Base-by-base conservation (phyloP, 1,139 yeast genomes). In the Hyphopichia wangnamkhiaoensis region DNA sequence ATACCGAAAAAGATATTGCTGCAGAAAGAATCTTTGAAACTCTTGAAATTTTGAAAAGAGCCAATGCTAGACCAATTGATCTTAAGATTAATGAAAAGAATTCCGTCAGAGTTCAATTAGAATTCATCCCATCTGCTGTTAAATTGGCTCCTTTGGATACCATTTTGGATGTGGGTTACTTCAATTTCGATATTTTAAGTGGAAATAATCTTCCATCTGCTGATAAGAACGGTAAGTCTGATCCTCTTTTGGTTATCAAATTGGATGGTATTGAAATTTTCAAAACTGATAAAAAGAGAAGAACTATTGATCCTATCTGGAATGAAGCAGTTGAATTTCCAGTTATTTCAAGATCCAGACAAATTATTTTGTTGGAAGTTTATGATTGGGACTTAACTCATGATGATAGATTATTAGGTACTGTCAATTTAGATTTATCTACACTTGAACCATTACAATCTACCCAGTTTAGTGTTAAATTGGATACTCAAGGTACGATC, bases 171-270 rank as follows among this genome's bases (percentile, higher is more conserved):
- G 84, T 87, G 25, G 94, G 94, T 50, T 50, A 66, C 13, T 58
- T 84, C 38, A 68, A 71, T 38, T 59, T 85, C 49, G 81, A 79
- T 32, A 63, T 85, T 38, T 53, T 81, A 31, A 70, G 76, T 35
- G 93, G 81, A 16, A 69, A 69, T 20, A 62, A 70, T 41, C 60
- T 85, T 45, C 58, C 59, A 37, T 61, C 89, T 12, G 94, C 93
- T 19, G 99, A 93, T 61, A 71, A 88, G 20, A 84, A 85, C 49
- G 98, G 98, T 39, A 85, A 84, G 58, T 81, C 91, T 4, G 94
- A 85, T 65, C 93, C 94, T 42, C 77, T 71, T 53, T 74, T 74
- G 36, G 61, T 62, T 13, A 59, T 84, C 20, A 66, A 59, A 35
- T 56, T 82, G 27, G 82, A 84, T 54, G 84, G 80, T 8, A 55